Evolutionary conservation across 208 protist species (phyloP).

Genomic region (Leishmania aethiopica): DNA sequence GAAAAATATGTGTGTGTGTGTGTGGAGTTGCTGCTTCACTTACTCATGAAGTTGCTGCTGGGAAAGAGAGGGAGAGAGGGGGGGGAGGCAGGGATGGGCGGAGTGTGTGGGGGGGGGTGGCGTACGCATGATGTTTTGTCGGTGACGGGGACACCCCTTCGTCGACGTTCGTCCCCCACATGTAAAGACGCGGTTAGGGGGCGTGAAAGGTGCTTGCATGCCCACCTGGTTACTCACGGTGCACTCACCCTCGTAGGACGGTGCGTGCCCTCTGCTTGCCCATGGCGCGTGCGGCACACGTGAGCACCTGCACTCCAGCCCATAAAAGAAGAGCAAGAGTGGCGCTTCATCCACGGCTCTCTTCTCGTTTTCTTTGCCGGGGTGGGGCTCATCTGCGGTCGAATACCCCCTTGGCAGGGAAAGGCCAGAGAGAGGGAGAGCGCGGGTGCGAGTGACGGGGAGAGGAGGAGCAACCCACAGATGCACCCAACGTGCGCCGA

Average conservation of each 20-base stretch:
- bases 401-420: background rate
- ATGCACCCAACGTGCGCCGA: background rate
- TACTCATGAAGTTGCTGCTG: background rate
- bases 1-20: background rate
- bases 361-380: background rate
- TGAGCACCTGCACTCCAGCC: background rate
- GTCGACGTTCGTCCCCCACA: background rate
- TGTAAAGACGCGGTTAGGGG: background rate
- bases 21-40: slow-evolving; percentile 5
- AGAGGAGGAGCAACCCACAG: background rate
- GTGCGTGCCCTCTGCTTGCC: background rate
- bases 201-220: background rate
- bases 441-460: background rate
- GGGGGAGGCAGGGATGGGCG: background rate
- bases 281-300: background rate
- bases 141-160: background rate
- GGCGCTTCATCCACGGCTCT: background rate
- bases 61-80: slow-evolving; percentile 9
- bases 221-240: background rate
- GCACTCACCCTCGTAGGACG: background rate
- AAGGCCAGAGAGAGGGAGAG: background rate
- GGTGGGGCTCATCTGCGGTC: background rate
- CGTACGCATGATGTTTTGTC: background rate
- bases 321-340: background rate
- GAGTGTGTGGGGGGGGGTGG: background rate